A percentile compares a stretch with the other conserved stretches of the same genome.
phyloP scores from a whole-genome alignment of 2,329 filamentous ascomycete species.

The Epichloe gansuensis region DNA sequence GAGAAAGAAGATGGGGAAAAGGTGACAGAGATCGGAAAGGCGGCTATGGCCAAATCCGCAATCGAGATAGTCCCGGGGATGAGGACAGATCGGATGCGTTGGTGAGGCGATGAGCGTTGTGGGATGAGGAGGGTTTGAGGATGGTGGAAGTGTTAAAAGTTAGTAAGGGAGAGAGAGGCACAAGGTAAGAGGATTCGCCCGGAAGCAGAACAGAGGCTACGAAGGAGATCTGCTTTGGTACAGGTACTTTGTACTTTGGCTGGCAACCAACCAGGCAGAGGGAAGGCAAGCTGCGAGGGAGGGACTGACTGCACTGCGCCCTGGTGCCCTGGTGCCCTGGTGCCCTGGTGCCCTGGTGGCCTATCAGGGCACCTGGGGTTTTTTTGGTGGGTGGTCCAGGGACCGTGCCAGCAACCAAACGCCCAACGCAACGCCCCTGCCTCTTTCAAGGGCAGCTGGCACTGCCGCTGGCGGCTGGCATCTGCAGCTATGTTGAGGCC shows the following conservation, averaged over 20 bases:
- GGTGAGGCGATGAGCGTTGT: constrained; percentile 11
- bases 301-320: no score
- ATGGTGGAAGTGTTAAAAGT: constrained; percentile 12
- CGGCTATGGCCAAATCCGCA: constrained; percentile 17
- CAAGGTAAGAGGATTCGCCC: constrained; percentile 25
- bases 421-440: no score
- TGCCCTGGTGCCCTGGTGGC: no score
- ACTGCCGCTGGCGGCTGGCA: no score
- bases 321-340: no score
- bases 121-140: background rate
- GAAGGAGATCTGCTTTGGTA: constrained; percentile 23
- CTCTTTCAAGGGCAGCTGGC: background rate
- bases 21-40: constrained; percentile 10
- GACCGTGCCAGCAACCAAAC: background rate
- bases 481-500: background rate
- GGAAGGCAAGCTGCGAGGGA: no score
- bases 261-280: background rate
- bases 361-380: no score
- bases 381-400: background rate
- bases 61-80: constrained; percentile 19
- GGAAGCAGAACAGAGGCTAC: constrained; percentile 20
- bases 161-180: constrained; percentile 6
- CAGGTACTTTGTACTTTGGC: constrained; percentile 11
- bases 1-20: constrained; percentile 16
- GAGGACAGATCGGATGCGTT: constrained; percentile 18